Evolutionary conservation across 306 rosid genomes (phyloP), one percentile per base, ranked within the genome.

Genomic region (Quillaja saponaria): DNA sequence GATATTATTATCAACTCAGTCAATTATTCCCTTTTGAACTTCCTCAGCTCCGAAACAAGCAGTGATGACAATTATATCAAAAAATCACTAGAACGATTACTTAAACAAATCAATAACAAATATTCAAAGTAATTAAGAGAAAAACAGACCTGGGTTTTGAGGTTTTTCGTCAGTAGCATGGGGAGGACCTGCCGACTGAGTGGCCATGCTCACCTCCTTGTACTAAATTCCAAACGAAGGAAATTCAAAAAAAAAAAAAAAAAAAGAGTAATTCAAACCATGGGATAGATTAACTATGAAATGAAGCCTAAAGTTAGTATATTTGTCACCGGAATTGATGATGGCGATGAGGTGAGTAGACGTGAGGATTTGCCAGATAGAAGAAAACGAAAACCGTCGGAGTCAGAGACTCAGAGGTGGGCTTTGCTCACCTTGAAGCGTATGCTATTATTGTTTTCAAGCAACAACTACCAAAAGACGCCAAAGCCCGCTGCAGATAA

Each of bases 101-200:
- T 40, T 9, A 7, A 62, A 40, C 6, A 16, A 20, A 5, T 25
- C 3, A 34, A 9, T 14, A 13, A 19, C 16, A 41, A 38, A 11
- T n/a, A n/a, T n/a, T n/a, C n/a, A n/a, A n/a, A n/a, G n/a, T n/a
- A 39, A 18, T 6, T 3, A 8, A 19, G 17, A 14, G 49, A 64
- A 47, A 45, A 2, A 0, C 34, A 58, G 25, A 90, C 97, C 95
- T 76, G 74, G 71, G 47, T 71, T 77, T n/a, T 52, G 71, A 12
- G 63, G 34, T 19, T 76, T 76, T 3, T 58, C 71, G 7, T 71
- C 86, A 45, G 72, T 6, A 42, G 74, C 68, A 53, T 63, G 11
- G 48, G 82, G 51, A 51, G 80, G 70, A 16, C 79, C 61, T 51
- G 60, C 72, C 28, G 82, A 69, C 55, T 87, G 79, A 21, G 81